A percentile compares a stretch with the other conserved stretches of the same genome.
Conservation (phyloP, 2,329 filamentous ascomycete species). For the Fusarium sp. region DNA sequence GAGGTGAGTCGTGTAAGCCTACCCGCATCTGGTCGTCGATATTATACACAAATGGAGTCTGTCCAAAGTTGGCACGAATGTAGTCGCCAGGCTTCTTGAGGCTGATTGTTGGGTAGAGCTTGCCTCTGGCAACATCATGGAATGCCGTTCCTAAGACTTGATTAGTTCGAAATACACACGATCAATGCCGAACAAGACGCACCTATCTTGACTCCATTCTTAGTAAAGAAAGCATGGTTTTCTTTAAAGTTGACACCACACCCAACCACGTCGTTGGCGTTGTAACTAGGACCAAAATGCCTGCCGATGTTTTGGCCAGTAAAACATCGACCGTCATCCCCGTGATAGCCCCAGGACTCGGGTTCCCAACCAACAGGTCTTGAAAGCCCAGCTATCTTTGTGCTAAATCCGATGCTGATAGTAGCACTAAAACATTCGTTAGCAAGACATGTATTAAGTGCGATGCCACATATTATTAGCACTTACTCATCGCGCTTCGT, state of each 20-base stretch:
- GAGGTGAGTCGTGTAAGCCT: conserved; percentile 47
- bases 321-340: conserved; percentile 73
- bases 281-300: conserved; percentile 67
- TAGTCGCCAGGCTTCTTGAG: conserved; percentile 73
- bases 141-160: conserved; percentile 70
- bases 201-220: conserved; percentile 70
- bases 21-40: conserved; percentile 88
- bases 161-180: conserved; percentile 40
- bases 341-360: conserved; percentile 76
- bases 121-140: conserved; percentile 69
- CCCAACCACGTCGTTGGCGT: conserved; percentile 68
- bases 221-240: conserved; percentile 75
- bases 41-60: conserved; percentile 86
- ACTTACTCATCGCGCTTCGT: conserved; percentile 67
- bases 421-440: conserved; percentile 58
- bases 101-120: conserved; percentile 75
- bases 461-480: neutral
- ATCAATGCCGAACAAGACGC: conserved; percentile 39
- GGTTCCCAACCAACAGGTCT: conserved; percentile 74
- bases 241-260: conserved; percentile 75
- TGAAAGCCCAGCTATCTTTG: conserved; percentile 63
- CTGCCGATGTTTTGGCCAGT: conserved; percentile 67
- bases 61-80: conserved; percentile 73
- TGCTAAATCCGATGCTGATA: conserved; percentile 72
- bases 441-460: neutral